Evolutionary conservation across 192 early-diverging fungal genomes (phyloP), one percentile per base, ranked within the genome.

Genomic region (Oehlia diaphana): DNA sequence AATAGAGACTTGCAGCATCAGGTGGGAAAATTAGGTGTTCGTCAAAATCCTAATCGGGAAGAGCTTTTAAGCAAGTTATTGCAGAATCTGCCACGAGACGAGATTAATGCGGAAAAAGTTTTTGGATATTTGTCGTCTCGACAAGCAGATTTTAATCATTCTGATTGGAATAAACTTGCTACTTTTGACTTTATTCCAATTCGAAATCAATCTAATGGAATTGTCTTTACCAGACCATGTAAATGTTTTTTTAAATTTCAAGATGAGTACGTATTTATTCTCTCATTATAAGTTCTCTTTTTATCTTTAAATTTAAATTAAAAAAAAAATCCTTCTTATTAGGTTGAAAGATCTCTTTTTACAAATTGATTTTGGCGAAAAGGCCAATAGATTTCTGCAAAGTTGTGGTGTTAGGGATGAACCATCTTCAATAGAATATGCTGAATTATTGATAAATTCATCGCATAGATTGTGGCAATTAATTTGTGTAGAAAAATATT

Each of bases 331-430:
- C 28, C 28, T 68, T 91, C 89, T 64, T 37, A 92, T 81, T 14
- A 85, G 79, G 42, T 88, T 88, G 71, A 84, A 83, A 33, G 88
- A 88, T n/a, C 82, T 91, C 4, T 86, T 92, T 77, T 80, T 82
- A 0, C 90, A 84, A 28, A 84, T 92, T 42, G 92, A 95, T 80
- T 96, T 95, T 84, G 94, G 93, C 1, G 58, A 82, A 0, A 47
- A 83, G 1, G 95, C 92, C 7, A 93, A 95, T 81, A 81, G 85
- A 7, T 97, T 97, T 76, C 82, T 97, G 64, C 88, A 91, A 50
- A 87, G 89, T 3, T 97, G 96, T 79, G 96, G 96, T 66, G 94
- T 96, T 14, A 92, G 91, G 74, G 90, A 92, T 49, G 92, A 94
- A 65, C 96, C 96, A 0, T 89, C 92, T 0, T 90, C 92, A 3